Conservation (phyloP, 1,284 basidiomycete species). For the Apiotrichum gracile region DNA sequence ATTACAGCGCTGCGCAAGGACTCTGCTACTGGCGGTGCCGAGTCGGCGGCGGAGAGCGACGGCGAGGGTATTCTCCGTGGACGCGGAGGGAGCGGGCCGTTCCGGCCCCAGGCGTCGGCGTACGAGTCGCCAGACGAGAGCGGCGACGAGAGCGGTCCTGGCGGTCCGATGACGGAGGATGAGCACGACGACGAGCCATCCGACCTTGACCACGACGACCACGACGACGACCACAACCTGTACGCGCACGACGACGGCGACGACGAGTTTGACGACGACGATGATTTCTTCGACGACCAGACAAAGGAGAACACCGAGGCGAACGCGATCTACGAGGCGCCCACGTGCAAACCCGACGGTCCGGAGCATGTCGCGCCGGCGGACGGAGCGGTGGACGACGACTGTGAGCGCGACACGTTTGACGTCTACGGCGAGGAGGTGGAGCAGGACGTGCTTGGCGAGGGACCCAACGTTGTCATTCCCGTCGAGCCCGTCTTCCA, state of each 20-base stretch:
- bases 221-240: slow-evolving; percentile 48
- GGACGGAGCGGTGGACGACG: too few relatives aligned
- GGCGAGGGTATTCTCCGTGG: slow-evolving; percentile 41
- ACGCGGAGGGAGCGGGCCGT: slow-evolving; percentile 20
- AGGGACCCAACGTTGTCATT: slow-evolving; percentile 72
- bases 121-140: slow-evolving; percentile 37
- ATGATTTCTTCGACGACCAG: slow-evolving; percentile 64
- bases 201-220: slow-evolving; percentile 19
- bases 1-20: slow-evolving; percentile 62
- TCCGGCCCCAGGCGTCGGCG: slow-evolving; percentile 41
- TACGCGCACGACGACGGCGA: slow-evolving; percentile 39
- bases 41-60: slow-evolving; percentile 53
- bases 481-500: slow-evolving; percentile 41
- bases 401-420: slow-evolving; percentile 14
- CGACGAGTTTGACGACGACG: slow-evolving; percentile 45
- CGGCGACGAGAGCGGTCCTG: slow-evolving; percentile 17
- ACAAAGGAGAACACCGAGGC: slow-evolving; percentile 66
- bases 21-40: slow-evolving; percentile 54
- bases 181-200: slow-evolving; percentile 42
- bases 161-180: slow-evolving; percentile 41
- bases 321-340: slow-evolving; percentile 54
- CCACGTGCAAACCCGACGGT: slow-evolving; percentile 31
- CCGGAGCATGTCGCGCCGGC: not conserved
- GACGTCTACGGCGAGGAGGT: slow-evolving; percentile 51
- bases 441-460: slow-evolving; percentile 45